phyloP scores from a whole-genome alignment of 1,139 yeast species.

The Geotrichum siamense region DNA sequence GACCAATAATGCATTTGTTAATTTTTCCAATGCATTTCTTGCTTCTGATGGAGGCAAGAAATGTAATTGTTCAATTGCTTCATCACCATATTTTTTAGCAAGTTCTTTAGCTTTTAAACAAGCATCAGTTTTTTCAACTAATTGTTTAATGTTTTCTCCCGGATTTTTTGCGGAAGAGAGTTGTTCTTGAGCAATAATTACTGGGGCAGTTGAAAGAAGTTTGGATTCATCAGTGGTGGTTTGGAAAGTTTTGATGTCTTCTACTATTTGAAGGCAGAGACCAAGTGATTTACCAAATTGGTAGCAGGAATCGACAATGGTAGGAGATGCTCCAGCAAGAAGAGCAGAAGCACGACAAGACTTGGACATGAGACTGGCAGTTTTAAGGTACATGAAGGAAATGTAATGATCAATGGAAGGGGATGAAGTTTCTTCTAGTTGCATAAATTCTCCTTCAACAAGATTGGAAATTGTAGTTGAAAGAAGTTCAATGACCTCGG shows the following conservation, averaged over 20 bases:
- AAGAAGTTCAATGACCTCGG: constrained; percentile 90
- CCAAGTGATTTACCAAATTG: constrained; percentile 91
- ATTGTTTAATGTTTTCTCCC: constrained; percentile 35
- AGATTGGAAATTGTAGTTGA: constrained; percentile 94
- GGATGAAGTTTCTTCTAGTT: constrained; percentile 86
- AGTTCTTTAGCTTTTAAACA: constrained; percentile 72
- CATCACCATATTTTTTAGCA: constrained; percentile 70
- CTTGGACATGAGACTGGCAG: constrained; percentile 91
- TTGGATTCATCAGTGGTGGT: constrained; percentile 63
- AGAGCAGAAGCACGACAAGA: constrained; percentile 92
- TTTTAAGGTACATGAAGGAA: constrained; percentile 90
- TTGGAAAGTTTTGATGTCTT: constrained; percentile 59
- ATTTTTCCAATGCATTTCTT: constrained; percentile 77
- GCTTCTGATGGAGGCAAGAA: constrained; percentile 82
- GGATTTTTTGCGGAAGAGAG: constrained; percentile 80
- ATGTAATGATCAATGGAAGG: constrained; percentile 80
- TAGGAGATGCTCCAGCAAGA: constrained; percentile 72
- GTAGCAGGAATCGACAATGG: constrained; percentile 75
- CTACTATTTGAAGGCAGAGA: constrained; percentile 90
- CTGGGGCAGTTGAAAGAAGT: constrained; percentile 92
- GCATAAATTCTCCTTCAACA: constrained; percentile 99
- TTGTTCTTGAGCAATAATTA: constrained; percentile 86
- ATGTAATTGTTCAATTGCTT: constrained; percentile 60
- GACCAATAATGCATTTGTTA: constrained; percentile 79
- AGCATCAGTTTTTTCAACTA: constrained; percentile 65